A percentile compares a stretch with the other conserved stretches of the same genome.
Conservation (phyloP, 306 rosid genomes). For the Trifolium subterraneum region DNA sequence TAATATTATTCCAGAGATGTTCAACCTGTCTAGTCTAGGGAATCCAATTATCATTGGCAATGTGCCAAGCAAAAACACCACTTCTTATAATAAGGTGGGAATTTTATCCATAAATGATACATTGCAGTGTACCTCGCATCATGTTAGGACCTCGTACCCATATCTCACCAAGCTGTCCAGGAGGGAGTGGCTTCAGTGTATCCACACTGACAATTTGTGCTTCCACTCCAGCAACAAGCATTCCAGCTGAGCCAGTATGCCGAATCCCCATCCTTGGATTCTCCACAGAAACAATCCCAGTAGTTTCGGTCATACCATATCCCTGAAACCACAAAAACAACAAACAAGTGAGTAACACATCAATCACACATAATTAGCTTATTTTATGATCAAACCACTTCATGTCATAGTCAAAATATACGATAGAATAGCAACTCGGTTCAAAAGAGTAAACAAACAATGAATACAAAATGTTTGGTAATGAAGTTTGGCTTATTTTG, state of each 20-base stretch:
- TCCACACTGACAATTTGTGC: slow-evolving; percentile 80
- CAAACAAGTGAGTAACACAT: not conserved
- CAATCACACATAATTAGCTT: not conserved
- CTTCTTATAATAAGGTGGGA: not conserved
- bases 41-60: slow-evolving; percentile 13
- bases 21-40: not conserved
- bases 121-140: slow-evolving; percentile 68
- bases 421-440: too few species aligned
- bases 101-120: not conserved
- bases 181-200: slow-evolving; percentile 81
- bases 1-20: not conserved
- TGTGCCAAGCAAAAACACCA: not conserved
- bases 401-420: not conserved
- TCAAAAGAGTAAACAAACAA: too few species aligned
- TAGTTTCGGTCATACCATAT: slow-evolving; percentile 96
- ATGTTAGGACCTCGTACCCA: slow-evolving; percentile 91
- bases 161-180: slow-evolving; percentile 85
- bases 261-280: slow-evolving; percentile 55
- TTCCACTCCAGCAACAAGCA: slow-evolving; percentile 74
- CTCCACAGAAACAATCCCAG: slow-evolving; percentile 72
- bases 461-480: too few species aligned
- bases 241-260: slow-evolving; percentile 74
- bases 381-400: not conserved
- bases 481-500: too few species aligned
- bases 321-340: slow-evolving; percentile 58